Base-by-base conservation (phyloP, 768 basidiomycete species). In the Russula dissimulans region DNA sequence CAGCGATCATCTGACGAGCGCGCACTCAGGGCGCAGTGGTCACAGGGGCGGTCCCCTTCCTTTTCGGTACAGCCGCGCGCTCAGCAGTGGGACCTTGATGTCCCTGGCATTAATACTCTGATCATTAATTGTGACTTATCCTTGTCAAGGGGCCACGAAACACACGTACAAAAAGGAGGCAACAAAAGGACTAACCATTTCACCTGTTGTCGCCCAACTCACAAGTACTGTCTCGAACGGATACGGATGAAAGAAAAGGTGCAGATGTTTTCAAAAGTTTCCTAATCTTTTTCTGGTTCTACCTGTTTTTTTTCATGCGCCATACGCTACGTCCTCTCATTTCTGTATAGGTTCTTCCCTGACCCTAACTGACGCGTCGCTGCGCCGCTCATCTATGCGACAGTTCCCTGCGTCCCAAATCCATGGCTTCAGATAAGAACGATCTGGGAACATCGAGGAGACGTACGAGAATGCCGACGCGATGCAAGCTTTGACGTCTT, bases 401-500 rank as follows among this genome's bases (percentile, higher is more conserved):
- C 32, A 66, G 61, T 38, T 66, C 66, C 51, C 66, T 66, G 42
- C 9, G 4, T 15, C 39, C 17, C n/a, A 41, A 38, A 39, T 18
- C 18, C n/a, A 12, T 43, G 18, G 11, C 1, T 57, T 63, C 8
- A 61, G 38, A 38, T 5, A 36, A 47, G 26, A 26, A 3, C n/a
- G 26, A 51, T 9, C 50, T 41, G 22, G 29, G 26, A 8, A 41
- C 15, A 46, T 3, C 4, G 12, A 14, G 42, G 32, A 12, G 41
- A 78, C 87, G 53, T 62, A 94, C 93, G 78, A 78, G 70, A 94
- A 95, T 9, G 93, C 88, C 4, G 83, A 79, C 53, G 93, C 86
- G 42, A 95, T 79, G 70, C 90, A 95, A 3, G 80, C 70, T 74
- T 90, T 95, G 75, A 97, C 80, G 56, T 97, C 94, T 71, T 87